A percentile compares a stretch with the other conserved stretches of the same genome.
Conservation (phyloP, 176 grass and related monocot species). For the Alloteropsis semialata region DNA sequence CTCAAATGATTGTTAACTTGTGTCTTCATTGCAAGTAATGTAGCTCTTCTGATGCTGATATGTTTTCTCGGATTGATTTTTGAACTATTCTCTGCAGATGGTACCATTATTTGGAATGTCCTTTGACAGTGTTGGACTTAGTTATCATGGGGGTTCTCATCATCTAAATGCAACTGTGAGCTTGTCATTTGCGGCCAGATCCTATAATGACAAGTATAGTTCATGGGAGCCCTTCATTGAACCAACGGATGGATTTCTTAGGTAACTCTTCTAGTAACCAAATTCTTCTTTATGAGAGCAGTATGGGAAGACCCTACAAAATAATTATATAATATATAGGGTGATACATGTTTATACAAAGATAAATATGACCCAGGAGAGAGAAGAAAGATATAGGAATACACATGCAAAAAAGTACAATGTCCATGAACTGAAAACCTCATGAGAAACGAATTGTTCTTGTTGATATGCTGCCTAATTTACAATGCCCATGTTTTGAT, state of each 20-base stretch:
- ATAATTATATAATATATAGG: neutral
- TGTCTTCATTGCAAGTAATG: neutral
- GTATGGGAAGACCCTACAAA: neutral
- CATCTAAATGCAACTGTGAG: constrained; percentile 80
- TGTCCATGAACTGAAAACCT: constrained; percentile 6
- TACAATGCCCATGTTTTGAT: neutral
- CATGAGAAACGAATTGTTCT: constrained; percentile 15
- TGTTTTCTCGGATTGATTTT: constrained; percentile 22
- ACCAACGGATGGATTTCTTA: constrained; percentile 93
- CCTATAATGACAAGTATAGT: constrained; percentile 91
- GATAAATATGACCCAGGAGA: neutral
- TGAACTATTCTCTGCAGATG: constrained; percentile 60
- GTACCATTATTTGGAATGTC: constrained; percentile 84
- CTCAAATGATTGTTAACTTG: neutral
- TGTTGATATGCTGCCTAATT: constrained; percentile 5
- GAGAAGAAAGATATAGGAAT: neutral
- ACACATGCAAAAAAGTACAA: neutral
- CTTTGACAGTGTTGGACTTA: constrained; percentile 70
- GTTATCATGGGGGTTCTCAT: constrained; percentile 71
- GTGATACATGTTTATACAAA: neutral
- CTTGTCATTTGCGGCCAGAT: constrained; percentile 77
- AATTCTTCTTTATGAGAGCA: neutral
- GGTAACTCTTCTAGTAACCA: constrained; percentile 42
- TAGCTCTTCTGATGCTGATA: constrained; percentile 17
- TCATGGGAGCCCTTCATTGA: constrained; percentile 96